Evolutionary conservation across 768 basidiomycete species (phyloP).

Genomic region (Phanerochaete carnosa): DNA sequence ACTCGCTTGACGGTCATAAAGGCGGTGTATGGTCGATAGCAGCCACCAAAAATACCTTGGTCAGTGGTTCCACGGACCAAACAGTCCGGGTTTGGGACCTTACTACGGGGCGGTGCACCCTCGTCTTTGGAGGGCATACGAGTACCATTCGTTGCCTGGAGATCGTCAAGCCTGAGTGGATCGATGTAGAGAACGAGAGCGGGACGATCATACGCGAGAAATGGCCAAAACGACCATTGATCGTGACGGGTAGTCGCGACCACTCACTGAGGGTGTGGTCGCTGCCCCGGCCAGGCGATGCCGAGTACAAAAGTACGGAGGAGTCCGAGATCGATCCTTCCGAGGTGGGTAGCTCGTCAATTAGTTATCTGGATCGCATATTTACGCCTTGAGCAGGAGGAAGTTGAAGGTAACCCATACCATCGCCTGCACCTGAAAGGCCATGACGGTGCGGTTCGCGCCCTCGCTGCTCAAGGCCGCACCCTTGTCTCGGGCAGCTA

Average conservation of each 20-base stretch:
- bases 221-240: constrained; percentile 66
- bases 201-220: constrained; percentile 62
- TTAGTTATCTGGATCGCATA: background rate
- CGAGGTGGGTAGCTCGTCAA: constrained; percentile 31
- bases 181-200: constrained; percentile 68
- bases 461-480: constrained; percentile 86
- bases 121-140: constrained; percentile 94
- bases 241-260: constrained; percentile 73
- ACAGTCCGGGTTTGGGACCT: constrained; percentile 93
- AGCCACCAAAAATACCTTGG: constrained; percentile 80
- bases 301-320: constrained; percentile 68
- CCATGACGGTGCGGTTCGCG: constrained; percentile 88
- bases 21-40: constrained; percentile 98
- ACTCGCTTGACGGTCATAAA: constrained; percentile 83
- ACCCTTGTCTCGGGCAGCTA: constrained; percentile 95
- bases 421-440: constrained; percentile 83
- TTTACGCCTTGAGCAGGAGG: constrained; percentile 44
- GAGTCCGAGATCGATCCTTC: constrained; percentile 58
- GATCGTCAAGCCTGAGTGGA: constrained; percentile 90
- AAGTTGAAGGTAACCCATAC: constrained; percentile 80
- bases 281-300: constrained; percentile 64
- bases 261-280: constrained; percentile 66
- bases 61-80: constrained; percentile 91
- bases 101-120: constrained; percentile 74
- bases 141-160: constrained; percentile 95